These are phyloP conservation scores for Biscogniauxia marginata DNA, from an alignment of 2,329 filamentous ascomycete genomes.

Conservation along the genomic window DNA sequence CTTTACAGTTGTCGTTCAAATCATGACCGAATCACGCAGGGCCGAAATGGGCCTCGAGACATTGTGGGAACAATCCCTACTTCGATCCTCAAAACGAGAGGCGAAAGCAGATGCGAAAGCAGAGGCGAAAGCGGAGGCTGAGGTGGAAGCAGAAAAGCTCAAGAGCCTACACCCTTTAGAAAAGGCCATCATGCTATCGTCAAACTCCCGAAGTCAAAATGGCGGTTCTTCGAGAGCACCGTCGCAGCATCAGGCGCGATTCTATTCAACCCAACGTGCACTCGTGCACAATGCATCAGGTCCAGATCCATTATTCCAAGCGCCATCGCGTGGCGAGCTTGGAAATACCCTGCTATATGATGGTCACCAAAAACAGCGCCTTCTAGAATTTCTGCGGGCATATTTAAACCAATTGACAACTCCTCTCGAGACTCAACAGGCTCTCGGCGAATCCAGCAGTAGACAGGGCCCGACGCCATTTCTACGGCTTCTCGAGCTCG, in stretches of 20 bases:
- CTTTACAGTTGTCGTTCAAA: constrained; percentile 56
- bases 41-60: constrained; percentile 52
- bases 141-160: constrained; percentile 12
- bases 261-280: constrained; percentile 20
- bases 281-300: background rate
- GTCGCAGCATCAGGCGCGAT: constrained; percentile 18
- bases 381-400: constrained; percentile 25
- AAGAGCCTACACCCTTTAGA: constrained; percentile 19
- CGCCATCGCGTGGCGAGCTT: constrained; percentile 14
- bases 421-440: background rate
- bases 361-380: constrained; percentile 22
- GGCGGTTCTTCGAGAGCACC: constrained; percentile 9
- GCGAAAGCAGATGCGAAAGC: too few species aligned
- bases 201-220: constrained; percentile 5
- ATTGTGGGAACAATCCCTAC: constrained; percentile 46
- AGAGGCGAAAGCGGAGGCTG: constrained; percentile 6
- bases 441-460: constrained; percentile 1
- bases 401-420: constrained; percentile 23
- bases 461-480: constrained; percentile 13
- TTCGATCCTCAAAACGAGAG: constrained; percentile 10
- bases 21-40: constrained; percentile 54
- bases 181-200: constrained; percentile 12
- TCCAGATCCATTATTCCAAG: constrained; percentile 4
- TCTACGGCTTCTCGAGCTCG: constrained; percentile 24
- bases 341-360: constrained; percentile 21